A percentile compares a stretch with the other conserved stretches of the same genome.
Conservation (phyloP, 2,329 filamentous ascomycete genomes). For the Botryotinia convoluta region DNA sequence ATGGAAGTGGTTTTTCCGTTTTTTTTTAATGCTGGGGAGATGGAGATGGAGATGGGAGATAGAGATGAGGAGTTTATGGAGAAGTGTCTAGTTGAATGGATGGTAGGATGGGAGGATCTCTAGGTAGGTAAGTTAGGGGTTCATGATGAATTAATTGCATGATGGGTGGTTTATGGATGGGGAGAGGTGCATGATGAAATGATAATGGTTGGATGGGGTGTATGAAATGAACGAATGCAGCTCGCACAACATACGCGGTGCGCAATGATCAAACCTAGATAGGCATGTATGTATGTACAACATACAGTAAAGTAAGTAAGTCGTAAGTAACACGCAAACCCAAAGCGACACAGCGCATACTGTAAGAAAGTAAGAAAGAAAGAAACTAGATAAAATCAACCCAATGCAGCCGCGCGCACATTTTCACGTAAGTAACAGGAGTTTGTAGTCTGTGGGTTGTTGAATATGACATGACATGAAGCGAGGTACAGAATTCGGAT, state of each 20-base stretch:
- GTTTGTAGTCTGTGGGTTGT: neutral
- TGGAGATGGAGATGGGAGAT: neutral
- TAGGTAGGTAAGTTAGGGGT: neutral
- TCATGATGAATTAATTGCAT: neutral
- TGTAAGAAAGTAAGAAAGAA: neutral
- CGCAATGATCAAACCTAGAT: too few species aligned
- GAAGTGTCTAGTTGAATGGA: neutral
- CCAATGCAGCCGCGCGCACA: neutral
- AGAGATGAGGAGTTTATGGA: neutral
- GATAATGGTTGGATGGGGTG: neutral
- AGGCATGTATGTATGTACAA: neutral
- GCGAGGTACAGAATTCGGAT: neutral
- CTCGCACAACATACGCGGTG: neutral
- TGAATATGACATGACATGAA: neutral
- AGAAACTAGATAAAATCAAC: neutral
- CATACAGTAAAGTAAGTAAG: neutral
- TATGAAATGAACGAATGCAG: neutral
- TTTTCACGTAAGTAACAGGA: neutral
- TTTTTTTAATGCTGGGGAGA: neutral
- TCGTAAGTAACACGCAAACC: neutral
- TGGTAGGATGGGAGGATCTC: neutral
- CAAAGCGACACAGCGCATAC: neutral
- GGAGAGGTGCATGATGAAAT: neutral
- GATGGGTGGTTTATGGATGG: neutral
- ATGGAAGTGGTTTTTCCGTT: neutral